These are phyloP conservation scores for Skeletonema costatum DNA, from an alignment of 108 stramenopile species.

Conservation along the genomic window DNA sequence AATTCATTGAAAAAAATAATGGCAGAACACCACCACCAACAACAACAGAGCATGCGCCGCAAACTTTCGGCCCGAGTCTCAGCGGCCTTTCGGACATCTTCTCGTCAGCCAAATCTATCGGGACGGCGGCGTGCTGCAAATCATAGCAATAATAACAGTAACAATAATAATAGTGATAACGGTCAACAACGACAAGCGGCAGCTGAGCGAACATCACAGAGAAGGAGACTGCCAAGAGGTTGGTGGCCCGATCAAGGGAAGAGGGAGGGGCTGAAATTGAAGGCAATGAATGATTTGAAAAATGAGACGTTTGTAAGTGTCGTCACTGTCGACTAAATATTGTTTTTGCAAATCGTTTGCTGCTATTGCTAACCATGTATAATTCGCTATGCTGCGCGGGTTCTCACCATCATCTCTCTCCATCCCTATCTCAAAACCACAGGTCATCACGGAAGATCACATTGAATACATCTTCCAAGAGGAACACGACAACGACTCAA, in stretches of 20 bases:
- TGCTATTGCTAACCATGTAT: background rate
- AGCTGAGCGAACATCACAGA: background rate
- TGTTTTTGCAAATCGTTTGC: background rate
- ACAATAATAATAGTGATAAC: background rate
- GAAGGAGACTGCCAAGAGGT: background rate
- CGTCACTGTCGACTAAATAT: background rate
- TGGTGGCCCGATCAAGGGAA: constrained; percentile 4
- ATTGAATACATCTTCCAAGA: constrained; percentile 12
- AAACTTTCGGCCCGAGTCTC: background rate
- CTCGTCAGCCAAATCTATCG: background rate
- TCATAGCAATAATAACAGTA: background rate
- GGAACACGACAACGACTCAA: background rate
- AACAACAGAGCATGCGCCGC: background rate
- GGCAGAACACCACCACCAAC: background rate
- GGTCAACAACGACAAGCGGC: background rate
- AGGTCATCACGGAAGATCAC: constrained; percentile 21
- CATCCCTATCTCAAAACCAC: background rate
- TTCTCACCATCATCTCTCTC: background rate
- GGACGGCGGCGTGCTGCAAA: background rate
- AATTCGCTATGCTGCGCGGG: background rate
- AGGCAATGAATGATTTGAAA: background rate
- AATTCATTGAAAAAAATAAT: background rate
- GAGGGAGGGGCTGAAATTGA: background rate
- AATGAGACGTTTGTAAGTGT: constrained; percentile 1
- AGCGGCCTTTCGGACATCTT: background rate